A percentile compares a stretch with the other conserved stretches of the same genome.
phyloP scores from a whole-genome alignment of 805 yeast species.

The Nakazawaea siamensis region DNA sequence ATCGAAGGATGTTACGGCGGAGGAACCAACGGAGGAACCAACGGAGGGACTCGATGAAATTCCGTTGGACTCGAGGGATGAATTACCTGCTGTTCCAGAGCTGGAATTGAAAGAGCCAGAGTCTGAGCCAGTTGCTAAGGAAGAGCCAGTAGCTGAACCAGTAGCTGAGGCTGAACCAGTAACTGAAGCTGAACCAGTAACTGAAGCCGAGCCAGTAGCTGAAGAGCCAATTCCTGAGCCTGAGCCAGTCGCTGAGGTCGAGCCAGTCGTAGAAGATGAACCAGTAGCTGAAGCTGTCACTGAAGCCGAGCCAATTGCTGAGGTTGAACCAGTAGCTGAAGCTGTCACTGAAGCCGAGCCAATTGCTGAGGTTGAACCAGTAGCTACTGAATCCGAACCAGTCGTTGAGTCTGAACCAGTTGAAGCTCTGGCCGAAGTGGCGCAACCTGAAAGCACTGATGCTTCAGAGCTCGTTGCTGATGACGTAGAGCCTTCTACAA shows the following conservation, averaged over 20 bases:
- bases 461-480: constrained; percentile 5
- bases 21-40: no score
- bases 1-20: constrained; percentile 2
- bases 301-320: constrained; percentile 12
- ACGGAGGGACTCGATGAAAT: constrained; percentile 3
- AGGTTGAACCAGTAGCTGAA: constrained; percentile 1
- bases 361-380: neutral
- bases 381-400: neutral
- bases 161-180: constrained; percentile 14
- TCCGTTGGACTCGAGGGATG: constrained; percentile 11
- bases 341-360: neutral
- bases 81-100: constrained; percentile 8
- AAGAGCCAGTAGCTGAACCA: constrained; percentile 12
- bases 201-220: constrained; percentile 8
- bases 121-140: no score
- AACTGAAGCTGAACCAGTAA: constrained; percentile 12
- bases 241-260: constrained; percentile 13
- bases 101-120: constrained; percentile 12
- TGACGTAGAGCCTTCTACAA: constrained; percentile 8
- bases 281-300: constrained; percentile 13
- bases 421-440: constrained; percentile 1
- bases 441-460: neutral
- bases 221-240: constrained; percentile 11
- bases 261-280: constrained; percentile 11
- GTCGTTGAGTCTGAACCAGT: constrained; percentile 3